phyloP scores from a whole-genome alignment of 106 monocot genomes.

The Dioscorea zingiberensis region DNA sequence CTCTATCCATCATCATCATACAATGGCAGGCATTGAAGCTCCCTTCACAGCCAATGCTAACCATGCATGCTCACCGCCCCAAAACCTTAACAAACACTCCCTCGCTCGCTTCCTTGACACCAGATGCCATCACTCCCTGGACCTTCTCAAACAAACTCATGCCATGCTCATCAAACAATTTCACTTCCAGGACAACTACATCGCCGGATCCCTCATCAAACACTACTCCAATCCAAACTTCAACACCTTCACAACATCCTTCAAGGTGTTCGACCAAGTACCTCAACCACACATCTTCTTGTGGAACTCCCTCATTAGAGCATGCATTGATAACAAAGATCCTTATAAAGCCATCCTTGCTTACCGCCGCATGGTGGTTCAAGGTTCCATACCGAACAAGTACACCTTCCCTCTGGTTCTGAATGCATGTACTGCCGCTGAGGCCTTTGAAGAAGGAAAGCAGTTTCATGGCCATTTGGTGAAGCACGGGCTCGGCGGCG shows the following conservation, averaged over 20 bases:
- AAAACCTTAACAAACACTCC: not conserved
- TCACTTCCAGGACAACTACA: slow-evolving; percentile 6
- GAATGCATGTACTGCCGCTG: not conserved
- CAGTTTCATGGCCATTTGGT: slow-evolving; percentile 11
- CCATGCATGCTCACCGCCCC: not conserved
- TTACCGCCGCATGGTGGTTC: slow-evolving; percentile 8
- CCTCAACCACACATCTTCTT: slow-evolving; percentile 14
- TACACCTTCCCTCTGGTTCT: slow-evolving; percentile 18
- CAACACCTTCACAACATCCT: not conserved
- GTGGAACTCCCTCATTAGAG: slow-evolving; percentile 14
- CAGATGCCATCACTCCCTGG: slow-evolving; percentile 3
- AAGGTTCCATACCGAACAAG: slow-evolving; percentile 6
- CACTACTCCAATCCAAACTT: slow-evolving; percentile 4
- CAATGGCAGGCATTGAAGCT: not conserved
- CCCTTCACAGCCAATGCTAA: not conserved
- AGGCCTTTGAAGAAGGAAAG: not conserved
- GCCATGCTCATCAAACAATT: slow-evolving; percentile 5
- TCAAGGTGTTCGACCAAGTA: slow-evolving; percentile 21
- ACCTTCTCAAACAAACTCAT: slow-evolving; percentile 14
- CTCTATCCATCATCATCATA: too few species aligned
- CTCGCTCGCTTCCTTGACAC: not conserved
- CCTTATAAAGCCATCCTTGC: not conserved
- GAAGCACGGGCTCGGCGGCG: slow-evolving; percentile 5
- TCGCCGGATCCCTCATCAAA: slow-evolving; percentile 14
- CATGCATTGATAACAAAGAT: not conserved